A percentile compares a stretch with the other conserved stretches of the same genome.
These are phyloP conservation scores for Magnusiomyces magnusii DNA, from an alignment of 1,139 yeast genomes.

Conservation along the genomic window DNA sequence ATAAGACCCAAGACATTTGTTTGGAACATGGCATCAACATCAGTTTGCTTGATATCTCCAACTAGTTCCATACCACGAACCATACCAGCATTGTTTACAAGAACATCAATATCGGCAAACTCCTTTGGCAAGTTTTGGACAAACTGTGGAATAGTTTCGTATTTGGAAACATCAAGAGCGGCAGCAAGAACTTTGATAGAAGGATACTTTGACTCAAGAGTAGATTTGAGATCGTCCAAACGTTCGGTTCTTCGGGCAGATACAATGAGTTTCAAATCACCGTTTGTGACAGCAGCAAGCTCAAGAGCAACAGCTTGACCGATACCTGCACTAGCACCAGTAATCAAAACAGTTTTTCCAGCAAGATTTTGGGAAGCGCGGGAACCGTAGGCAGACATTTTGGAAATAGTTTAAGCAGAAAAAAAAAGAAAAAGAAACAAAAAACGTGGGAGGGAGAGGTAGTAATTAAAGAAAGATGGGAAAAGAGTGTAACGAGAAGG, in stretches of 20 bases:
- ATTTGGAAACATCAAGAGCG: conserved; percentile 53
- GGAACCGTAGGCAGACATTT: conserved; percentile 40
- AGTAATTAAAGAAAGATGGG: neutral
- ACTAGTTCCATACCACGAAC: conserved; percentile 63
- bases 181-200: conserved; percentile 39
- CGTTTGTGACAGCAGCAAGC: conserved; percentile 61
- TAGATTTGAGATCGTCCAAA: conserved; percentile 39
- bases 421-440: neutral
- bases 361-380: conserved; percentile 56
- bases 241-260: conserved; percentile 61
- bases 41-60: conserved; percentile 48
- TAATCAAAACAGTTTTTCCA: conserved; percentile 52
- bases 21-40: conserved; percentile 56
- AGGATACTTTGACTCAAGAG: conserved; percentile 37
- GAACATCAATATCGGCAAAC: conserved; percentile 39
- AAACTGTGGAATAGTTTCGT: conserved; percentile 41
- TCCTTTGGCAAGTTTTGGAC: conserved; percentile 38
- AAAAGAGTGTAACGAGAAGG: neutral
- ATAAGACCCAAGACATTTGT: conserved; percentile 72
- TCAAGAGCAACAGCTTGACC: conserved; percentile 73
- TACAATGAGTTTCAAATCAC: conserved; percentile 54
- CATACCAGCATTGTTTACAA: conserved; percentile 77
- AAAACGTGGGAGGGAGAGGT: too few species aligned
- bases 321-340: conserved; percentile 75
- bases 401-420: neutral